A percentile compares a stretch with the other conserved stretches of the same genome.
Conservation (phyloP, 1,284 basidiomycete species). For the Austroboletus rostrupii region DNA sequence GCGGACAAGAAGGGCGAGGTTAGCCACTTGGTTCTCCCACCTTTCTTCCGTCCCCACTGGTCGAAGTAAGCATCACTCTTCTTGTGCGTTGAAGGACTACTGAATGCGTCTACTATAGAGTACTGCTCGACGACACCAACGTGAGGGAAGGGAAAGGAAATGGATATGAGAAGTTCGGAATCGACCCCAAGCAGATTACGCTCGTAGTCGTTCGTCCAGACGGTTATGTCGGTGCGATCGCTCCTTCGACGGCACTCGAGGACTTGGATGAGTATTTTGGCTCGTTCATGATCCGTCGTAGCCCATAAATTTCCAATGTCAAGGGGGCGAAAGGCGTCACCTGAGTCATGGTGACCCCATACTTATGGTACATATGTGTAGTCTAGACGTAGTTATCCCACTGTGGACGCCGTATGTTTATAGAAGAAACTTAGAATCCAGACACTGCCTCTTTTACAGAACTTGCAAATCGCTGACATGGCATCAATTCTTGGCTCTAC, state of each 20-base stretch:
- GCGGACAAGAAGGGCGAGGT: not conserved
- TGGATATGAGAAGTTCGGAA: not conserved
- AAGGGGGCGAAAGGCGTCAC: too few species aligned
- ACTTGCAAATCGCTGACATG: too few species aligned
- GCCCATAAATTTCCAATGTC: not conserved
- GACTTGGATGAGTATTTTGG: not conserved
- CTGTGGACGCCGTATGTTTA: too few species aligned
- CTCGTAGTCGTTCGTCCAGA: constrained; percentile 11
- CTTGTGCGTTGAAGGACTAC: not conserved
- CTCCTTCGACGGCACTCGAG: constrained; percentile 2
- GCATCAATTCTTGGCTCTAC: too few species aligned
- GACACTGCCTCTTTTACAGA: too few species aligned
- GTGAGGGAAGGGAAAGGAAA: not conserved
- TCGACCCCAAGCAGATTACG: not conserved
- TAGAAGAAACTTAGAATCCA: too few species aligned
- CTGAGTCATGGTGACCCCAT: too few species aligned
- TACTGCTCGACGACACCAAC: not conserved
- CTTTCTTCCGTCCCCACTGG: not conserved
- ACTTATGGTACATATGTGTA: too few species aligned
- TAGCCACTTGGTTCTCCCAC: not conserved
- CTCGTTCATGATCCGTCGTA: not conserved
- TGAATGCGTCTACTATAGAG: not conserved
- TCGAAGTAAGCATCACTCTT: not conserved
- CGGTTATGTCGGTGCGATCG: constrained; percentile 10
- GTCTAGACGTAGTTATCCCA: too few species aligned